These are phyloP conservation scores for Pezicula rhizophila DNA, from an alignment of 2,329 filamentous ascomycete species.

Conservation along the genomic window DNA sequence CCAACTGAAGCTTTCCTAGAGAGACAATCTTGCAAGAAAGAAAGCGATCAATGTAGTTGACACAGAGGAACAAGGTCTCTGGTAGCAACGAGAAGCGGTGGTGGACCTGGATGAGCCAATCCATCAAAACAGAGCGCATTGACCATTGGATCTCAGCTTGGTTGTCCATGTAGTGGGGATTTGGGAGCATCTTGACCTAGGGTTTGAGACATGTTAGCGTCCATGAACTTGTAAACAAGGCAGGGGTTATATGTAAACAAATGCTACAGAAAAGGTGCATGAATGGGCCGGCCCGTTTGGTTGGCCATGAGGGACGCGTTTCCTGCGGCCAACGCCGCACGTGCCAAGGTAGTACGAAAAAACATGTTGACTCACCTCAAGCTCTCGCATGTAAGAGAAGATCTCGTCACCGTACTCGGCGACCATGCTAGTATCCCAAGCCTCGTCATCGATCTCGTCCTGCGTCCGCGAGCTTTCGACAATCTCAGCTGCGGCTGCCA, in stretches of 20 bases:
- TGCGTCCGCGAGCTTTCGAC: conserved; percentile 34
- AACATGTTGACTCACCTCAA: conserved; percentile 61
- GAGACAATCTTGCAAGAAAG: conserved; percentile 92
- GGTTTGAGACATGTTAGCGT: conserved; percentile 17
- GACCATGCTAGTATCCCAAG: conserved; percentile 95
- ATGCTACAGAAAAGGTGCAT: conserved; percentile 7
- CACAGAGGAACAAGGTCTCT: conserved; percentile 88
- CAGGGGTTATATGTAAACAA: conserved; percentile 11
- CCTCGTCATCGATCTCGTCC: conserved; percentile 82
- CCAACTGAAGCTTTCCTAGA: conserved; percentile 88
- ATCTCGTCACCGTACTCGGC: conserved; percentile 96
- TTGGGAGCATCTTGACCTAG: conserved; percentile 74
- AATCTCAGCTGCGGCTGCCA: conserved; percentile 49
- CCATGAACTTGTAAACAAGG: conserved; percentile 14
- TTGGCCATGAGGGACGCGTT: conserved; percentile 7
- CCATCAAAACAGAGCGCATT: conserved; percentile 95
- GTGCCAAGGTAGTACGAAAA: neutral
- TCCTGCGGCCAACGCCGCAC: neutral
- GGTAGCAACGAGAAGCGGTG: conserved; percentile 84
- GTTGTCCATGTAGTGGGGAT: conserved; percentile 91
- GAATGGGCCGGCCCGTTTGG: conserved; percentile 1
- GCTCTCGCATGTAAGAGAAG: conserved; percentile 81
- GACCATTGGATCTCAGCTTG: conserved; percentile 99
- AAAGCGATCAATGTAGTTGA: conserved; percentile 97
- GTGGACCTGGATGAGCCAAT: conserved; percentile 97